These are phyloP conservation scores for Byssochlamys sp. DNA, from an alignment of 2,329 filamentous ascomycete species.

Conservation along the genomic window DNA sequence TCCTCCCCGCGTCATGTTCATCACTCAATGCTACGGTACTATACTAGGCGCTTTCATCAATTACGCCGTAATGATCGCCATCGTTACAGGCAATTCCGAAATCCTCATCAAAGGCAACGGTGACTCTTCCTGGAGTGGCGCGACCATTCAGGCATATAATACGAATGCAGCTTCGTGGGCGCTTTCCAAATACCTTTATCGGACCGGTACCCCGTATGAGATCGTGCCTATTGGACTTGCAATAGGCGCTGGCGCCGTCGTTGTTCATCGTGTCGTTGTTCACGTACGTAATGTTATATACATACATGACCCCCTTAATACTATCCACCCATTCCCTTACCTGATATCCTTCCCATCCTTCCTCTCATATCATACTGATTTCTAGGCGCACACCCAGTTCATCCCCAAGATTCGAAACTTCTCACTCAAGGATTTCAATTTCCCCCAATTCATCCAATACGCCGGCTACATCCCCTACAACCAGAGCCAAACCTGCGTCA, in stretches of 20 bases:
- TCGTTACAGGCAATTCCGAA: conserved; percentile 2
- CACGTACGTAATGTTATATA: conserved; percentile 1
- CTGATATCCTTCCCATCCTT: neutral
- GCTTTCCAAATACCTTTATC: conserved; percentile 7
- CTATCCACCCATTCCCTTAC: too few species aligned
- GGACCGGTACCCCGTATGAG: conserved; percentile 2
- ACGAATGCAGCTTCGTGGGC: conserved; percentile 7
- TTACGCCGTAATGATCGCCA: conserved; percentile 6
- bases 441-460: conserved; percentile 47
- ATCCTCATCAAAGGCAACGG: conserved; percentile 4
- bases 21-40: conserved; percentile 7
- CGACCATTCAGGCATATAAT: conserved; percentile 4
- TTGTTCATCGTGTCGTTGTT: conserved; percentile 3
- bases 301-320: too few species aligned
- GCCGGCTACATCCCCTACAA: conserved; percentile 49
- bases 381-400: conserved; percentile 24
- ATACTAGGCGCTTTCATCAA: conserved; percentile 6
- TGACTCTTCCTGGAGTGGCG: conserved; percentile 7
- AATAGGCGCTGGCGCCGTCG: conserved; percentile 3
- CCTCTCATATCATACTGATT: neutral
- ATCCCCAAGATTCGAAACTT: conserved; percentile 39
- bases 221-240: conserved; percentile 6
- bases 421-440: conserved; percentile 38
- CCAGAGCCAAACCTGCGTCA: conserved; percentile 46
- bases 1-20: conserved; percentile 6